phyloP scores from a whole-genome alignment of 768 basidiomycete genomes.

The Leccinellum albellum region DNA sequence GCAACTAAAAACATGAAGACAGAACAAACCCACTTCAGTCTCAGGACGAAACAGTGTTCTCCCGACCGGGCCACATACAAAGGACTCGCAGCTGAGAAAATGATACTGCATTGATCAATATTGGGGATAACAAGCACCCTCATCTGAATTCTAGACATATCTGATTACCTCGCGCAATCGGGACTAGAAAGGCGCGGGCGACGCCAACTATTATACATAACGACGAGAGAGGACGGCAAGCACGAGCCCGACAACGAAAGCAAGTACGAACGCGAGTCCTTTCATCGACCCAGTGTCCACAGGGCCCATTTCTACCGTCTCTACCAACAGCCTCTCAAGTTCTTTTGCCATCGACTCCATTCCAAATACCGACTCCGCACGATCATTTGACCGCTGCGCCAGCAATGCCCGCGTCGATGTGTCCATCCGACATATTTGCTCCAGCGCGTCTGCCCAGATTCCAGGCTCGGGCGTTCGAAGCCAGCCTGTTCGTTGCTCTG shows the following conservation, averaged over 20 bases:
- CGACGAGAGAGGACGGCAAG: slow-evolving; percentile 19
- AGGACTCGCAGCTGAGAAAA: too few species aligned
- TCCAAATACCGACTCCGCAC: slow-evolving; percentile 68
- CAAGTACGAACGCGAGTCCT: slow-evolving; percentile 14
- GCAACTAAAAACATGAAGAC: too few species aligned
- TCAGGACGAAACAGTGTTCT: too few species aligned
- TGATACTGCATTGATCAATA: too few species aligned
- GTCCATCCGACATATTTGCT: slow-evolving; percentile 45
- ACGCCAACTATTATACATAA: not conserved
- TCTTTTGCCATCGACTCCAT: slow-evolving; percentile 69
- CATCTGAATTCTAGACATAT: not conserved
- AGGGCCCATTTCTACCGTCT: slow-evolving; percentile 56
- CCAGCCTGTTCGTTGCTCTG: slow-evolving; percentile 67
- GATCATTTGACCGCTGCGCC: slow-evolving; percentile 48
- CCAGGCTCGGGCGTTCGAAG: slow-evolving; percentile 57
- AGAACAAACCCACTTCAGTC: too few species aligned
- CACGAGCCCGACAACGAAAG: slow-evolving; percentile 24
- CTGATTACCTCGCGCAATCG: not conserved
- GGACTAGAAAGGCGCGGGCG: not conserved
- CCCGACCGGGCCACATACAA: too few species aligned
- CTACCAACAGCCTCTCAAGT: slow-evolving; percentile 51
- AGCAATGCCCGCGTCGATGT: slow-evolving; percentile 33
- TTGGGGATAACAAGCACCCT: too few species aligned
- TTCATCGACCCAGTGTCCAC: slow-evolving; percentile 24
- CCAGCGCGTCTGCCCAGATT: slow-evolving; percentile 69